These are phyloP conservation scores for Aphanomyces invadans DNA, from an alignment of 352 stramenopile species.

Conservation along the genomic window DNA sequence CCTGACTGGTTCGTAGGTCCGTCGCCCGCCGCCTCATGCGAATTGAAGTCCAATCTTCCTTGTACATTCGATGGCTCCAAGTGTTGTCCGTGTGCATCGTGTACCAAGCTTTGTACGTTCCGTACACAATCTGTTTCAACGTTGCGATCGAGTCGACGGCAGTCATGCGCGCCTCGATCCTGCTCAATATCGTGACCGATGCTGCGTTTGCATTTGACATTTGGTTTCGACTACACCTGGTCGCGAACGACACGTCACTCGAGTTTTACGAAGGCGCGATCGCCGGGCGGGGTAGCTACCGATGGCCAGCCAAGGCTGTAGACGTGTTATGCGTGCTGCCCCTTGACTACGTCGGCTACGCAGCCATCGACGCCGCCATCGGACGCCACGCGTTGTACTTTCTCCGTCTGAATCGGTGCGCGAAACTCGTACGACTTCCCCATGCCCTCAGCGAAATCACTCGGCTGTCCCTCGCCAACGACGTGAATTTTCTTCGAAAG, in stretches of 20 bases:
- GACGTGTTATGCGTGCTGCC: neutral
- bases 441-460: conserved; percentile 44
- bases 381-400: neutral
- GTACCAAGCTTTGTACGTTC: conserved; percentile 50
- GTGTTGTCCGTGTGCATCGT: conserved; percentile 19
- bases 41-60: conserved; percentile 18
- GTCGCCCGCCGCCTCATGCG: conserved; percentile 28
- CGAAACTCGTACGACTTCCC: neutral
- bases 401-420: neutral
- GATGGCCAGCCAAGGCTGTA: neutral
- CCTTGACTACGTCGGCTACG: neutral
- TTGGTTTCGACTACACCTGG: conserved; percentile 7
- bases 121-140: conserved; percentile 18
- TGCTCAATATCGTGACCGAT: neutral
- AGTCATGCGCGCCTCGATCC: too few species aligned
- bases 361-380: neutral
- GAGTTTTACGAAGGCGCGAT: neutral
- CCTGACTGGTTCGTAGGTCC: conserved; percentile 48
- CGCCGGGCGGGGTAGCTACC: neutral
- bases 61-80: conserved; percentile 10
- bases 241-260: conserved; percentile 1
- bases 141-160: neutral
- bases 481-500: conserved; percentile 45
- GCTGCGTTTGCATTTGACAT: conserved; percentile 9
- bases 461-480: conserved; percentile 48